Conservation (phyloP, 495 filamentous ascomycete genomes). For the Penicillium herquei region DNA sequence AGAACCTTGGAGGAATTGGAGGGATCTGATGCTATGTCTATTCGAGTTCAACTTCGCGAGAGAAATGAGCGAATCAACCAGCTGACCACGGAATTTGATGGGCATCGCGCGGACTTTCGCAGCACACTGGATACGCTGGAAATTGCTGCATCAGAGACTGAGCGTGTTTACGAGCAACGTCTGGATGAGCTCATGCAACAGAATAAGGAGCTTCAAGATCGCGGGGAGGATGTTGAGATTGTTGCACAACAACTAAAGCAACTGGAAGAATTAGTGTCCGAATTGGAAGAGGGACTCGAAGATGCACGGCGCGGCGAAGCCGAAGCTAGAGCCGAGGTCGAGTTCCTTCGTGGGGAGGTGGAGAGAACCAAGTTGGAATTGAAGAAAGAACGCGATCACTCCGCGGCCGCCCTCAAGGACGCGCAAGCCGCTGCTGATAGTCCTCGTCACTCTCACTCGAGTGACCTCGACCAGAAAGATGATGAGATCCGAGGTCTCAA, state of each 20-base stretch:
- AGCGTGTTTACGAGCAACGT: conserved; percentile 93
- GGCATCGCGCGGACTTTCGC: conserved; percentile 91
- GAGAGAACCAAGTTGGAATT: conserved; percentile 91
- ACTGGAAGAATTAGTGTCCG: conserved; percentile 91
- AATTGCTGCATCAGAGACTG: conserved; percentile 93
- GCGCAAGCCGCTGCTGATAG: conserved; percentile 50
- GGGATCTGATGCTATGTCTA: conserved; percentile 70
- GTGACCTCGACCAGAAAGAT: conserved; percentile 89
- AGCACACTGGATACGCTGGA: conserved; percentile 96
- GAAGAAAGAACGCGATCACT: conserved; percentile 84
- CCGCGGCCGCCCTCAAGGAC: conserved; percentile 59
- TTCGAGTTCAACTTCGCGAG: conserved; percentile 81
- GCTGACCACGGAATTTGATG: conserved; percentile 92
- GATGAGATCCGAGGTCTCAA: conserved; percentile 96
- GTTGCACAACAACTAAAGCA: conserved; percentile 91
- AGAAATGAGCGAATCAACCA: conserved; percentile 95
- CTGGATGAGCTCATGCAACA: conserved; percentile 88
- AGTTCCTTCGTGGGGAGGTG: conserved; percentile 93
- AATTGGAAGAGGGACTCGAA: conserved; percentile 94
- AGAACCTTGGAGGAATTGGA: conserved; percentile 59
- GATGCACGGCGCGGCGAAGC: conserved; percentile 96
- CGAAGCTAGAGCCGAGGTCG: conserved; percentile 92
- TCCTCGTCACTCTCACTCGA: conserved; percentile 46
- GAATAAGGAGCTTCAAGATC: conserved; percentile 74
- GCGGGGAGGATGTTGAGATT: conserved; percentile 83